These are phyloP conservation scores for Silene coronaria DNA, from an alignment of 179 eudicot genomes.

Conservation along the genomic window DNA sequence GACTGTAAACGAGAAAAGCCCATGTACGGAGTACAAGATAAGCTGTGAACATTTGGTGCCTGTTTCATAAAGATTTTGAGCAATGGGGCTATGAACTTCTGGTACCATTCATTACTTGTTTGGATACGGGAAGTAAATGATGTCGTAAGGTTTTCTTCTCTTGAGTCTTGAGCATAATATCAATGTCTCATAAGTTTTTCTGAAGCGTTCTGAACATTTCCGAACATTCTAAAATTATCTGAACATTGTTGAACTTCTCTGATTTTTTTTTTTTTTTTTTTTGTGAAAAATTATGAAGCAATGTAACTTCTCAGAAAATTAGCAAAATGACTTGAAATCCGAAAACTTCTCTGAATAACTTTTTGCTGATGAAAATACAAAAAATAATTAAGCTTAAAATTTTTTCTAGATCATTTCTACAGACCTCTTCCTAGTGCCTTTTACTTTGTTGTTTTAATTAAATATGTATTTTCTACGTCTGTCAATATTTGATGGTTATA, in stretches of 20 bases:
- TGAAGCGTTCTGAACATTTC: conserved; percentile 1
- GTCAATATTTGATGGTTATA: conserved; percentile 2
- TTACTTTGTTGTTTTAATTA: neutral
- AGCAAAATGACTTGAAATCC: neutral
- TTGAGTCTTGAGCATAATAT: neutral
- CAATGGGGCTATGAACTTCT: neutral
- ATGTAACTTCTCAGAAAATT: neutral
- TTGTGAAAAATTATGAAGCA: neutral
- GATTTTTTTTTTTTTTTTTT: neutral
- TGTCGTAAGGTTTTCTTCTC: neutral
- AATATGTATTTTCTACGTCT: neutral
- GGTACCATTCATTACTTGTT: neutral
- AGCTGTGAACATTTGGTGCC: neutral
- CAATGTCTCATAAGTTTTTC: neutral
- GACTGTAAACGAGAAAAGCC: neutral
- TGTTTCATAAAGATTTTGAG: neutral
- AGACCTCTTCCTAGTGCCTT: neutral
- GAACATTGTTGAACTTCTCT: neutral
- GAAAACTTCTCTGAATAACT: neutral
- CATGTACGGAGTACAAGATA: too few species aligned
- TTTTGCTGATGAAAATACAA: neutral
- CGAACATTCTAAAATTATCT: neutral
- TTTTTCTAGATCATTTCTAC: neutral
- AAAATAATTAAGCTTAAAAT: neutral
- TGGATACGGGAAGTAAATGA: neutral